A percentile compares a stretch with the other conserved stretches of the same genome.
Conservation (phyloP, 345 rosid species). For the Capsella bursapastoris region DNA sequence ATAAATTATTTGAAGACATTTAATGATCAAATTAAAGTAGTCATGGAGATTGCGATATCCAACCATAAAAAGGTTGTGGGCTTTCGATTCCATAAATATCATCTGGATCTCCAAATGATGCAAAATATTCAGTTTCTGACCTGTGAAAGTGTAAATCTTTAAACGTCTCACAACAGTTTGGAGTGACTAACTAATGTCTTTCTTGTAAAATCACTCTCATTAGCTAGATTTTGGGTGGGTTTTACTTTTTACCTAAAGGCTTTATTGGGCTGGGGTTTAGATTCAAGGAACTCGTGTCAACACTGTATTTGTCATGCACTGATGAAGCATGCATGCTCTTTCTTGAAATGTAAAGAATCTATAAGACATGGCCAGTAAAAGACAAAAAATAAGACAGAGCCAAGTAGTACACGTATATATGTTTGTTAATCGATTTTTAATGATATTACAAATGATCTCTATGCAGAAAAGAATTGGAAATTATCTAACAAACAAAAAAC, state of each 20-base stretch:
- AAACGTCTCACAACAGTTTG: background rate
- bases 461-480: constrained; percentile 15
- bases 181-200: background rate
- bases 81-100: background rate
- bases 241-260: background rate
- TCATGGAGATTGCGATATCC: background rate
- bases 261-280: background rate
- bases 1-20: background rate
- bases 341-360: no score
- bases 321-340: no score
- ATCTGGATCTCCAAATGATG: background rate
- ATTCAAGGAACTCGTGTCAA: background rate
- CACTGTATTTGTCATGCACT: background rate
- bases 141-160: background rate
- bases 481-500: constrained; percentile 8
- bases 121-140: background rate
- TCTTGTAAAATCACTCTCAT: background rate
- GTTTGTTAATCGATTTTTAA: background rate
- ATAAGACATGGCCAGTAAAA: no score
- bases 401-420: background rate
- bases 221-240: background rate
- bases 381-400: background rate
- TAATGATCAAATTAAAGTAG: background rate
- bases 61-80: background rate
- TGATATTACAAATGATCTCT: background rate